These are phyloP conservation scores for Lactifluus pinguis DNA, from an alignment of 768 basidiomycete genomes.

Conservation along the genomic window DNA sequence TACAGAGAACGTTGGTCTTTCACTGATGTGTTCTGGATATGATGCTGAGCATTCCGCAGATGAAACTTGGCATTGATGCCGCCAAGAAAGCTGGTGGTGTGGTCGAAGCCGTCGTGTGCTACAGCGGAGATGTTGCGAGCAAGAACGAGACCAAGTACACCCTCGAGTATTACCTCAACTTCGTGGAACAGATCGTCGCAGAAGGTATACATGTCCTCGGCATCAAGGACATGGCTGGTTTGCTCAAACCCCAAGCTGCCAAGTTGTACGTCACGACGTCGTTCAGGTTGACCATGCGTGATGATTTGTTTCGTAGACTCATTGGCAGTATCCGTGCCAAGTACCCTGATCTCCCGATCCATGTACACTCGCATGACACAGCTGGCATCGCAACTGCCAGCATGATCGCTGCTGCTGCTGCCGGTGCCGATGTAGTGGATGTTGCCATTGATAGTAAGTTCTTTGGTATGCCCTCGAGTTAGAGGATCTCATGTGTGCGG, in stretches of 20 bases:
- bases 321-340: constrained; percentile 92
- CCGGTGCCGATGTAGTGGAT: constrained; percentile 97
- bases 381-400: constrained; percentile 97
- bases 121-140: constrained; percentile 94
- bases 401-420: constrained; percentile 91
- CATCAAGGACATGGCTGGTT: constrained; percentile 98
- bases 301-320: constrained; percentile 42
- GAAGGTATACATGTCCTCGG: constrained; percentile 96
- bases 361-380: constrained; percentile 99
- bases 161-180: constrained; percentile 92
- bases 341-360: constrained; percentile 95
- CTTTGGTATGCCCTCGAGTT: background rate
- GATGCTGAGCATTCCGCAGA: constrained; percentile 36
- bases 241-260: constrained; percentile 92
- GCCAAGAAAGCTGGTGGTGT: constrained; percentile 99
- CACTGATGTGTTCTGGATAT: background rate
- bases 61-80: constrained; percentile 97
- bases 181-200: constrained; percentile 83
- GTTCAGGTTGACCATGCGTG: background rate
- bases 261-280: constrained; percentile 52
- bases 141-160: constrained; percentile 97
- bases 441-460: constrained; percentile 94
- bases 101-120: constrained; percentile 94
- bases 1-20: constrained; percentile 56
- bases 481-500: constrained; percentile 14